Evolutionary conservation across 192 early-diverging fungal genomes (phyloP), one percentile per base, ranked within the genome.

Genomic region (Coemansia guatemalensis): DNA sequence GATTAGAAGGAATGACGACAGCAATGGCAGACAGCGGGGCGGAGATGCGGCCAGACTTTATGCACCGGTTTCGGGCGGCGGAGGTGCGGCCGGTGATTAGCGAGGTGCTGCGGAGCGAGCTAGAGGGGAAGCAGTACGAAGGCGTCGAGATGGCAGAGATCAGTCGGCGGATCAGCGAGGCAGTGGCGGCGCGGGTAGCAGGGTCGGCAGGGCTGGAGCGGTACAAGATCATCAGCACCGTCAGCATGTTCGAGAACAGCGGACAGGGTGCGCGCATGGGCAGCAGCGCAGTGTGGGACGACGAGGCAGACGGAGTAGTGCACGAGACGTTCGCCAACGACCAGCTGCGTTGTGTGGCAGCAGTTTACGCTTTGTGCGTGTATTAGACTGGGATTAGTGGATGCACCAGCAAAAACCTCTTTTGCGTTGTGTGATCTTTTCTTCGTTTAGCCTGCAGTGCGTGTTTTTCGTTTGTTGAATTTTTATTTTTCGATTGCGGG

Each of bases 211-310:
- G 67, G 23, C 14, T 64, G 66, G 70, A 72, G 58, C 65, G 67
- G 53, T 73, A 73, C 75, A 78, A 78, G 64, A 60, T 69, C 29
- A 54, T 78, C 21, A 69, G 62, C 49, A 78, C 55, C 48, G 63
- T 78, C 44, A 61, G 52, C 21, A 58, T 78, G 26, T 69, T 73
- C 21, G 57, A 78, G 63, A 63, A 61, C 62, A 50, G 20, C 48
- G 75, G 70, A 2, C 70, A 69, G 70, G 75, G 70, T 41, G 62
- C 75, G 5, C 65, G 62, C 50, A 78, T 78, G 75, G 54, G 63
- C 2, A 65, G 57, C 18, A 62, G 48, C 53, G 32, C 62, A 33
- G 32, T 66, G 26, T 73, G 69, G 70, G 75, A 78, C 21, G 52
- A 48, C 1, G 67, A 63, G 53, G 47, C 66, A 0, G 75, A 78